Percentiles rank a stretch among this genome's conserved stretches.
Conservation (phyloP, 352 stramenopile genomes). For the Phytophthora agathidicida region DNA sequence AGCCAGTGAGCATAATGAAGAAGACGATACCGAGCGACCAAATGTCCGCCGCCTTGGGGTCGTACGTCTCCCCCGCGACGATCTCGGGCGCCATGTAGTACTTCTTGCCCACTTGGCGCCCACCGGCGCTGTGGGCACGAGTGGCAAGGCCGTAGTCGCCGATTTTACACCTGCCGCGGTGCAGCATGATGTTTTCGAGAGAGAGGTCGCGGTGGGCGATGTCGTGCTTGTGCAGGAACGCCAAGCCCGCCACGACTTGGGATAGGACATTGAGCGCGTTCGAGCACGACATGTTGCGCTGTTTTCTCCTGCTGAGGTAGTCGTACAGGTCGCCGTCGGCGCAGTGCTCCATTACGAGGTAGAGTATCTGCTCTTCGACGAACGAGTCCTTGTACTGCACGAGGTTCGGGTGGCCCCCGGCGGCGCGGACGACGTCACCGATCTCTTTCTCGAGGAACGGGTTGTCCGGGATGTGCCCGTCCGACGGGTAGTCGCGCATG, state of each 20-base stretch:
- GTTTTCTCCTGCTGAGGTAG: conserved; percentile 26
- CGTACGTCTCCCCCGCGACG: conserved; percentile 39
- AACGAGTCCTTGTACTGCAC: conserved; percentile 53
- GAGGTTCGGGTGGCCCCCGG: conserved; percentile 50
- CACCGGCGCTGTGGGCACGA: conserved; percentile 7
- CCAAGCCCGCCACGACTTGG: conserved; percentile 32
- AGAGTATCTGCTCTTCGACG: conserved; percentile 42
- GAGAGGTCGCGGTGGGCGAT: conserved; percentile 49
- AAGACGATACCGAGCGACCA: too few species aligned
- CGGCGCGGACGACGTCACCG: conserved; percentile 33
- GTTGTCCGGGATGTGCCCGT: conserved; percentile 38
- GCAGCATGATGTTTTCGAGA: conserved; percentile 52
- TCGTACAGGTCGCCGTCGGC: conserved; percentile 44
- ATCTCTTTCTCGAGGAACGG: conserved; percentile 52
- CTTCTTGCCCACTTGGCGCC: conserved; percentile 46
- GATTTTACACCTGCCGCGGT: conserved; percentile 45
- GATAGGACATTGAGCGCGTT: conserved; percentile 38
- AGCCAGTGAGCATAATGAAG: too few species aligned
- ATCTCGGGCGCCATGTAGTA: conserved; percentile 68
- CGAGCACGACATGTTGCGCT: conserved; percentile 29
- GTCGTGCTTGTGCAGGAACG: conserved; percentile 37
- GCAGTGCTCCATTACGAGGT: conserved; percentile 54
- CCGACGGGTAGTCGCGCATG: conserved; percentile 18
- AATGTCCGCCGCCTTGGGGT: conserved; percentile 41
- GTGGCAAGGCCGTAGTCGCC: conserved; percentile 55